Percentiles rank a stretch among this genome's conserved stretches.
Evolutionary conservation across 768 basidiomycete genomes (phyloP).

Genomic region (Trametes cubensis): DNA sequence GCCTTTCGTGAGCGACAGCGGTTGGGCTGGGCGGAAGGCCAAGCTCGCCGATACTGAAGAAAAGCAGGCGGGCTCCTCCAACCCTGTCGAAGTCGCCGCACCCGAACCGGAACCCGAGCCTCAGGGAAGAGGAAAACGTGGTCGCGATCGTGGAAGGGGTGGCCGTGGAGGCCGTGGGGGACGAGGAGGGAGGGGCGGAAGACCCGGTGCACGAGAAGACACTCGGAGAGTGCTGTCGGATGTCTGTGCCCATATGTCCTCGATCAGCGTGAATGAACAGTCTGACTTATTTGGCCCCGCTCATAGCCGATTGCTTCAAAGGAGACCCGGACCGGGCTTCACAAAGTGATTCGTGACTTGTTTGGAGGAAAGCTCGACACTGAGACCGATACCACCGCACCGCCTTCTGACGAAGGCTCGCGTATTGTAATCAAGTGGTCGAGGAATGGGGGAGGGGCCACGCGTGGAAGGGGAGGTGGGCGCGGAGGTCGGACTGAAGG

Average conservation of each 20-base stretch:
- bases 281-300: constrained; percentile 7
- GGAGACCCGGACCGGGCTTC: constrained; percentile 76
- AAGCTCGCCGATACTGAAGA: constrained; percentile 35
- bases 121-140: constrained; percentile 42
- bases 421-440: constrained; percentile 83
- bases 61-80: constrained; percentile 19
- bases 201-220: constrained; percentile 56
- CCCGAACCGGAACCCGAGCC: constrained; percentile 30
- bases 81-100: constrained; percentile 21
- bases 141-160: constrained; percentile 45
- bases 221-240: constrained; percentile 77
- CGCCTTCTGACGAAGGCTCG: constrained; percentile 65
- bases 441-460: constrained; percentile 50
- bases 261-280: neutral
- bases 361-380: constrained; percentile 86
- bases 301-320: constrained; percentile 82
- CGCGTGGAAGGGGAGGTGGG: constrained; percentile 45
- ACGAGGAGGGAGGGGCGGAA: constrained; percentile 47
- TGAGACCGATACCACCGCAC: constrained; percentile 62
- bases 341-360: constrained; percentile 75
- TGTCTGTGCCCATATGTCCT: constrained; percentile 50
- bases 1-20: constrained; percentile 70
- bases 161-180: constrained; percentile 50
- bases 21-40: constrained; percentile 63
- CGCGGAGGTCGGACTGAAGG: constrained; percentile 22